These are phyloP conservation scores for Phyllachora maydis DNA, from an alignment of 2,329 filamentous ascomycete genomes.

Conservation along the genomic window DNA sequence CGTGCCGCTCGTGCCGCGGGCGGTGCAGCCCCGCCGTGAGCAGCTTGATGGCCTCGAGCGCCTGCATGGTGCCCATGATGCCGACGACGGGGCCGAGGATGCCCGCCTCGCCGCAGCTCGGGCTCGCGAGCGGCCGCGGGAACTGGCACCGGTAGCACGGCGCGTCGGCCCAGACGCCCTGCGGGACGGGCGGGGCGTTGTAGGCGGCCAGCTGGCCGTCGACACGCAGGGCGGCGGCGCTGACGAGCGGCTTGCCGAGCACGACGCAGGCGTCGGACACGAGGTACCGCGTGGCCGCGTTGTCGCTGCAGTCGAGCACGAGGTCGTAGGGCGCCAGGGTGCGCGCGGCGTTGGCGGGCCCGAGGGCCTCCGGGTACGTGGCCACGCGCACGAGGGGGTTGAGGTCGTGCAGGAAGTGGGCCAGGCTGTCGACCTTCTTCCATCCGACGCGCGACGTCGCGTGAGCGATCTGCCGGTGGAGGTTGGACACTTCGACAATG, in stretches of 20 bases:
- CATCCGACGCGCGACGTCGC: conserved; percentile 47
- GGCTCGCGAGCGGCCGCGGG: conserved; percentile 62
- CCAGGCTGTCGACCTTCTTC: conserved; percentile 64
- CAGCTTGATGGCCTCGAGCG: conserved; percentile 75
- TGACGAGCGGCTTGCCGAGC: conserved; percentile 59
- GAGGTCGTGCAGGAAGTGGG: conserved; percentile 32
- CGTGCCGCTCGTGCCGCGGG: conserved; percentile 12
- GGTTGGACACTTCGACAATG: conserved; percentile 68
- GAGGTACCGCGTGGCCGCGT: conserved; percentile 76
- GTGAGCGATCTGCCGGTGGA: conserved; percentile 84
- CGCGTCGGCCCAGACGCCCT: conserved; percentile 37
- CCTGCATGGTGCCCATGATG: conserved; percentile 81
- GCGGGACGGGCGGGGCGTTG: conserved; percentile 52
- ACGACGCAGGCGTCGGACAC: conserved; percentile 81
- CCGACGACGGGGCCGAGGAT: conserved; percentile 87
- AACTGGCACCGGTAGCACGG: conserved; percentile 94
- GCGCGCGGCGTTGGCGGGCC: conserved; percentile 41
- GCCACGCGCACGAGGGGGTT: conserved; percentile 53
- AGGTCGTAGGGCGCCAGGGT: conserved; percentile 58
- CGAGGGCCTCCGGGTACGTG: conserved; percentile 42
- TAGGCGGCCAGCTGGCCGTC: conserved; percentile 82
- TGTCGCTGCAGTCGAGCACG: conserved; percentile 88
- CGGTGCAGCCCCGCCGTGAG: conserved; percentile 22
- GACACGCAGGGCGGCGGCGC: conserved; percentile 70
- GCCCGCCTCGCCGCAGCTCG: conserved; percentile 81